These are phyloP conservation scores for Xylaria flabelliformis DNA, from an alignment of 495 filamentous ascomycete genomes.

Conservation along the genomic window DNA sequence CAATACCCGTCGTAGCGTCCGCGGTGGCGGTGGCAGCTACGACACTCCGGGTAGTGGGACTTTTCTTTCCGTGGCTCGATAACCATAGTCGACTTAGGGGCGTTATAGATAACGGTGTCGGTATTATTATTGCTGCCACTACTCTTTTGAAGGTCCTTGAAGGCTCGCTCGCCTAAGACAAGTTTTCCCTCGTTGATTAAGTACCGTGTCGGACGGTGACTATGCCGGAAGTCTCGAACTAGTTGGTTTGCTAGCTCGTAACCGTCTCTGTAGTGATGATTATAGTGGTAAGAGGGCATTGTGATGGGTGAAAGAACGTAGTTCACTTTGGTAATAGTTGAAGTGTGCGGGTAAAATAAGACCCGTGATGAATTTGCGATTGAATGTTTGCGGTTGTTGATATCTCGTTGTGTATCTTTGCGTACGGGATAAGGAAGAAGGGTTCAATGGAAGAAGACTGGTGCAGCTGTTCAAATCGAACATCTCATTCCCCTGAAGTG, in stretches of 20 bases:
- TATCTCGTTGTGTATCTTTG: background rate
- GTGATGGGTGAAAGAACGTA: background rate
- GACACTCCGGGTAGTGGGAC: slow-evolving; percentile 37
- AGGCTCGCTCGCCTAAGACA: slow-evolving; percentile 24
- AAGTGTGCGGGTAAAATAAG: background rate
- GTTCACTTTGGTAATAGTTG: background rate
- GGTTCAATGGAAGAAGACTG: background rate
- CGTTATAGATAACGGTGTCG: slow-evolving; percentile 43
- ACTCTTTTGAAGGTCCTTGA: background rate
- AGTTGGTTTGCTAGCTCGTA: slow-evolving; percentile 24
- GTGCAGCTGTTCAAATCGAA: background rate
- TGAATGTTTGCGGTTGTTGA: background rate
- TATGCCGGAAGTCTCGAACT: slow-evolving; percentile 13
- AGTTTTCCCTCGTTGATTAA: slow-evolving; percentile 38
- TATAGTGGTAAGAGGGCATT: slow-evolving; percentile 30
- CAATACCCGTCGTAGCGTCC: slow-evolving; percentile 31
- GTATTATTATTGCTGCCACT: slow-evolving; percentile 6
- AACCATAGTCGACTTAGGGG: slow-evolving; percentile 32
- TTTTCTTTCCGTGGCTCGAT: slow-evolving; percentile 7
- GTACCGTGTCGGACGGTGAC: slow-evolving; percentile 29
- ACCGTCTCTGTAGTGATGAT: slow-evolving; percentile 16
- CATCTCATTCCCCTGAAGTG: background rate
- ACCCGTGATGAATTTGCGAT: background rate
- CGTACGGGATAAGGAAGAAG: background rate
- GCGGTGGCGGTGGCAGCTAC: slow-evolving; percentile 27